phyloP scores from a whole-genome alignment of 768 basidiomycete genomes.

The Naematelia encephala region DNA sequence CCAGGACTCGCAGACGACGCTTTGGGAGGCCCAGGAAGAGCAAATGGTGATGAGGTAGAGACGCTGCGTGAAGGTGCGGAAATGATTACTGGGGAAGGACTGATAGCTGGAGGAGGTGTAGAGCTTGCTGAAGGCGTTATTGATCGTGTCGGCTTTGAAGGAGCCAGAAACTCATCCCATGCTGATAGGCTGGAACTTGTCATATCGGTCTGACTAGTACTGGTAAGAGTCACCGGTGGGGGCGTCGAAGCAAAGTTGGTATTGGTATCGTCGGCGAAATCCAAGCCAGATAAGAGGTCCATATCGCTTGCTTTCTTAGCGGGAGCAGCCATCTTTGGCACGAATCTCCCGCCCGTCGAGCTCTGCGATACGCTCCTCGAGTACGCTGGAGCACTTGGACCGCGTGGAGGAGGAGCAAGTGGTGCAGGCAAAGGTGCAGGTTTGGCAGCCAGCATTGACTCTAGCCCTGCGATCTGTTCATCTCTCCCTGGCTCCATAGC shows the following conservation, averaged over 20 bases:
- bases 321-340: slow-evolving; percentile 23
- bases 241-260: slow-evolving; percentile 6
- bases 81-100: background rate
- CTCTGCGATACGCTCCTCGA: slow-evolving; percentile 1
- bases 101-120: slow-evolving; percentile 8
- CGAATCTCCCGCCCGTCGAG: slow-evolving; percentile 17
- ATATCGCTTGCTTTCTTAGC: slow-evolving; percentile 20
- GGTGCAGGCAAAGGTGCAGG: slow-evolving; percentile 32
- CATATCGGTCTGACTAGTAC: background rate
- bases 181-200: slow-evolving; percentile 1
- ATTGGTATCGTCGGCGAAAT: slow-evolving; percentile 7
- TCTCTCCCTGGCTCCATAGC: slow-evolving; percentile 20
- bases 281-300: slow-evolving; percentile 44
- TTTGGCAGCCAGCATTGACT: slow-evolving; percentile 35
- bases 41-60: slow-evolving; percentile 16
- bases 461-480: slow-evolving; percentile 37
- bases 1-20: slow-evolving; percentile 16
- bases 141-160: slow-evolving; percentile 6
- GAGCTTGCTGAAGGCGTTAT: slow-evolving; percentile 2
- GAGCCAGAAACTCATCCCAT: slow-evolving; percentile 23
- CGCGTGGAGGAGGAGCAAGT: slow-evolving; percentile 40
- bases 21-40: slow-evolving; percentile 5
- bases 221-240: background rate
- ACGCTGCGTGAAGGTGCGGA: background rate
- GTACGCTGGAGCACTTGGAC: slow-evolving; percentile 6